phyloP scores from a whole-genome alignment of 768 basidiomycete genomes.

The Sporobolomyces pararoseus region DNA sequence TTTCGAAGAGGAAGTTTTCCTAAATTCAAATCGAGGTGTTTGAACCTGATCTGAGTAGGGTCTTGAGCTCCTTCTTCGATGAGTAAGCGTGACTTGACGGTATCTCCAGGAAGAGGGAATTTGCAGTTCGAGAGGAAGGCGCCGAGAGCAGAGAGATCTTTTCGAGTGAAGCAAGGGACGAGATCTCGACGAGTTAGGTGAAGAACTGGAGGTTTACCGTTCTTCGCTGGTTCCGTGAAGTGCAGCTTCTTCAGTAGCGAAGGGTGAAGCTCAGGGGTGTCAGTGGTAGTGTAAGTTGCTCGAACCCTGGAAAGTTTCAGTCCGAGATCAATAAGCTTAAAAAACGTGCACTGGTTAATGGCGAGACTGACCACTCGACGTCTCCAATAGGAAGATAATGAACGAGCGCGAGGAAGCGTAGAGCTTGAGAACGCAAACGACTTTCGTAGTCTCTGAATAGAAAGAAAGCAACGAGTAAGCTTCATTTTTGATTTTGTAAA shows the following conservation, averaged over 20 bases:
- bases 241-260: neutral
- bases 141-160: neutral
- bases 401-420: neutral
- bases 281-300: neutral
- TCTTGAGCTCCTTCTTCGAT: neutral
- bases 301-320: neutral
- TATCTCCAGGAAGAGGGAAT: neutral
- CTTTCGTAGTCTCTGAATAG: neutral
- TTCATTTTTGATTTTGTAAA: neutral
- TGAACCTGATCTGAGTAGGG: neutral
- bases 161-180: neutral
- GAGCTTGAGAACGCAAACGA: neutral
- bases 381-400: neutral
- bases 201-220: neutral
- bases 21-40: neutral
- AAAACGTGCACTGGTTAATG: neutral
- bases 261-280: neutral
- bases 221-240: too few relatives aligned
- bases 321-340: too few relatives aligned
- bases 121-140: neutral
- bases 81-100: neutral
- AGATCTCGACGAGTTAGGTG: neutral
- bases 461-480: too few relatives aligned
- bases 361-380: neutral
- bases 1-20: neutral